Conservation (phyloP, 176 grass and related monocot species). For the Tillandsia leiboldiana region DNA sequence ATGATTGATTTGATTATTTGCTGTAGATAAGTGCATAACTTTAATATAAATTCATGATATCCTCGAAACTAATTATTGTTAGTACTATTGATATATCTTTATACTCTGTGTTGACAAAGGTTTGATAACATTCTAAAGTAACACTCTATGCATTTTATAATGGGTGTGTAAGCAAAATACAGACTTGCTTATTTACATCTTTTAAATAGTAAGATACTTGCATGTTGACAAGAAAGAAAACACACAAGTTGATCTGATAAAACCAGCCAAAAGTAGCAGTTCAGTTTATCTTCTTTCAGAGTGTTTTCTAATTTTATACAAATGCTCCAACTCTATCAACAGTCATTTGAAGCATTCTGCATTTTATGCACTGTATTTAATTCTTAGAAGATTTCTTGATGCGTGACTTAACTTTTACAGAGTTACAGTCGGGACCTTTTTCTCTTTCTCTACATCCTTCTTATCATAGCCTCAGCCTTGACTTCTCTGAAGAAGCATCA, state of each 20-base stretch:
- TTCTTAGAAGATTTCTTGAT: constrained; percentile 4
- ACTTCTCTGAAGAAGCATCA: constrained; percentile 26
- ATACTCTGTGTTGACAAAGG: not conserved
- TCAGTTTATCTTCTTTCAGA: too few relatives aligned
- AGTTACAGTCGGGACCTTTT: constrained; percentile 21
- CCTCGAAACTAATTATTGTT: not conserved
- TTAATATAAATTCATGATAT: not conserved
- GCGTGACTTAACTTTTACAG: constrained; percentile 10
- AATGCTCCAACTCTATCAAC: too few relatives aligned
- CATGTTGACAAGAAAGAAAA: too few relatives aligned
- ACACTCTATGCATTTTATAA: too few relatives aligned
- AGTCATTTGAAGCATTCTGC: too few relatives aligned
- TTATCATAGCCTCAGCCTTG: constrained; percentile 15
- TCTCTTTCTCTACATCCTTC: constrained; percentile 22
- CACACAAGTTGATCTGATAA: too few relatives aligned
- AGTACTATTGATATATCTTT: not conserved
- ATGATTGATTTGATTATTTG: not conserved
- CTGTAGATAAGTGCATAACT: not conserved
- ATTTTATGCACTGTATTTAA: not conserved
- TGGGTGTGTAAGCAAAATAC: too few relatives aligned
- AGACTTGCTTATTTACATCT: too few relatives aligned
- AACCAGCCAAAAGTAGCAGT: too few relatives aligned
- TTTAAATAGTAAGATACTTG: too few relatives aligned
- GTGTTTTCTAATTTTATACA: too few relatives aligned
- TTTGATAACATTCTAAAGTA: too few relatives aligned